phyloP scores from a whole-genome alignment of 495 filamentous ascomycete species.

The Lophiostoma macrostomum region DNA sequence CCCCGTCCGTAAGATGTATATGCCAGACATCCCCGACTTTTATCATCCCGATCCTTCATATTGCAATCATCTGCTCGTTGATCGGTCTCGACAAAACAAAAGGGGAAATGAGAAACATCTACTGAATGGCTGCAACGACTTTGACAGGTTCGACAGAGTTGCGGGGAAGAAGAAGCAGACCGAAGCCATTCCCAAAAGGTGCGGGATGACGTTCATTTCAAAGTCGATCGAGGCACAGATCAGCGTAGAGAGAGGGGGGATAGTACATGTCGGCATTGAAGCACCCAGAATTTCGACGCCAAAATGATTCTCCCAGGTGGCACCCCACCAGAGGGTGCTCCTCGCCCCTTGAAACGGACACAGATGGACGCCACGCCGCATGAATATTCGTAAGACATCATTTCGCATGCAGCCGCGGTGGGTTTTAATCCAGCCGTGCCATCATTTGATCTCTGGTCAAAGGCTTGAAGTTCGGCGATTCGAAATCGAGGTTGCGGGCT shows the following conservation, averaged over 20 bases:
- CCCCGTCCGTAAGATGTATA: conserved; percentile 19
- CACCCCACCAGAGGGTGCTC: conserved; percentile 8
- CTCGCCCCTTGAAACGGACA: conserved; percentile 15
- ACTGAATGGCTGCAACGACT: conserved; percentile 7
- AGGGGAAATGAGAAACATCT: conserved; percentile 30
- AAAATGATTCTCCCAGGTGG: conserved; percentile 27
- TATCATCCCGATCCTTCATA: conserved; percentile 21
- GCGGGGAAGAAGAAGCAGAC: conserved; percentile 30
- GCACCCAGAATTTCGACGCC: conserved; percentile 31
- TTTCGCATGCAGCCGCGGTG: conserved; percentile 26
- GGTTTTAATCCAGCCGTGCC: conserved; percentile 87
- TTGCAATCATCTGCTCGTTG: conserved; percentile 22
- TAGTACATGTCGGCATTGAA: conserved; percentile 27
- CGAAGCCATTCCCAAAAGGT: conserved; percentile 25
- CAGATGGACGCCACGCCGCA: conserved; percentile 23
- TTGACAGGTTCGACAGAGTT: conserved; percentile 11
- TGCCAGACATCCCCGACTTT: conserved; percentile 28
- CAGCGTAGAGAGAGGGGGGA: conserved; percentile 18
- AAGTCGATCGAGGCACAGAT: conserved; percentile 30
- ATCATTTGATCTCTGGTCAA: conserved; percentile 93
- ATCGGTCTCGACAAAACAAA: conserved; percentile 16
- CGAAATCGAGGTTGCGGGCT: conserved; percentile 80
- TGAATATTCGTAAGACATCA: conserved; percentile 27
- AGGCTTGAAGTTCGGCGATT: conserved; percentile 75
- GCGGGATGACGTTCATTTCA: conserved; percentile 28